phyloP scores from a whole-genome alignment of 108 stramenopile genomes.

The Cylindrotheca fusiformis region DNA sequence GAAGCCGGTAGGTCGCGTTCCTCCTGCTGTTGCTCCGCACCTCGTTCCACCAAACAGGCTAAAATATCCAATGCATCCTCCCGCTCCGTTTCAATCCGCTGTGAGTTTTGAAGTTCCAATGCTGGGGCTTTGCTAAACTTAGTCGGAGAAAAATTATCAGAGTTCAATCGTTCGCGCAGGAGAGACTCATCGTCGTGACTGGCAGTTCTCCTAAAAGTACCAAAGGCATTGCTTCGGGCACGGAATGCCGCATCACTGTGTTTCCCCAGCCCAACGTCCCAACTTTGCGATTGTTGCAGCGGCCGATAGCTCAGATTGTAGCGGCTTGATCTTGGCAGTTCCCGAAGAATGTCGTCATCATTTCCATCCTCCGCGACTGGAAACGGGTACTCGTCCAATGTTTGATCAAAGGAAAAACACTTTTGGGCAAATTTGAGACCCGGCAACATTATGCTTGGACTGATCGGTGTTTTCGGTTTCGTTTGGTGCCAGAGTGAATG shows the following conservation, averaged over 20 bases:
- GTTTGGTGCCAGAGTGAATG: no score
- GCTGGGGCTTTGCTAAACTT: conserved; percentile 2
- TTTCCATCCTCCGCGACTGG: conserved; percentile 1
- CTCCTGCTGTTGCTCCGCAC: conserved; percentile 10
- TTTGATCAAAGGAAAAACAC: conserved; percentile 34
- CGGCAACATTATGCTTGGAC: conserved; percentile 4
- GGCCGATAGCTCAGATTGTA: neutral
- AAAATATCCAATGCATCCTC: conserved; percentile 68
- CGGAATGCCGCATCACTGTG: conserved; percentile 4
- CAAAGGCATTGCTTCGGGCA: conserved; percentile 3
- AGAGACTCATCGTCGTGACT: neutral
- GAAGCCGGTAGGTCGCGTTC: neutral
- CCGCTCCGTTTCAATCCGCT: conserved; percentile 57
- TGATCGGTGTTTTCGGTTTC: conserved; percentile 8
- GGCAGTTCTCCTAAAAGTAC: neutral
- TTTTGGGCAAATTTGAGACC: conserved; percentile 31
- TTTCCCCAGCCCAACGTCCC: conserved; percentile 6
- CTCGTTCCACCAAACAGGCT: conserved; percentile 57
- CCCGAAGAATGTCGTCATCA: conserved; percentile 4
- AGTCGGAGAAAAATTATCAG: conserved; percentile 20
- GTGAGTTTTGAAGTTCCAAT: conserved; percentile 31
- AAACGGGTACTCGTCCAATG: conserved; percentile 15
- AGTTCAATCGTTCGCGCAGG: conserved; percentile 17
- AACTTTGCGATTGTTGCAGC: neutral
- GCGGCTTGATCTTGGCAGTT: neutral